Base-by-base conservation (phyloP, 768 basidiomycete species). In the Sarcomyxa edulis region DNA sequence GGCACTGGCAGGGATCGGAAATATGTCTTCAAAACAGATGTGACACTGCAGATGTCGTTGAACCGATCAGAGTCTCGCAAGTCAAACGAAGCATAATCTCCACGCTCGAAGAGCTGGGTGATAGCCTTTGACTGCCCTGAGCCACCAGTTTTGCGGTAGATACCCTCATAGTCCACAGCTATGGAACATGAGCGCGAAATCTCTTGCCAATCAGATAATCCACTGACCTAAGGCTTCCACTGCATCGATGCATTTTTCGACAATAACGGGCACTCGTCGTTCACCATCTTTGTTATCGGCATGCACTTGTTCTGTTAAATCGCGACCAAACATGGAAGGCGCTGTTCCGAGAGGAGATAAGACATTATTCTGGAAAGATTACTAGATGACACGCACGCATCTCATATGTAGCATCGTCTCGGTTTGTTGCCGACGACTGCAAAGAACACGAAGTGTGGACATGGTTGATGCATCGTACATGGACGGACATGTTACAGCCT, bases 121-220 rank as follows among this genome's bases (percentile, higher is more conserved):
- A 99, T 97, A 37, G 73, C 73, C 65, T 95, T 95, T 24, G 90
- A 86, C 52, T 94, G 94, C 2, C 86, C 76, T 20, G 87, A 81
- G 3, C 96, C 96, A 21, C 96, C 96, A 0, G 84, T 91, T 66
- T 99, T 99, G 46, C 96, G 90, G 60, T 99, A 99, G 47, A 99
- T 91, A 8, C 96, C 96, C 59, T 99, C 96, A 53, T 93, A 93
- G 43, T 96, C 91, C 64, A 97, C 73, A 4, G 88, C 94, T 89
- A 35, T 36, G 21, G 21, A 20, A 19, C 9, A 41, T 36, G 29
- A 21, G 24, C 7, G 14, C 8, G 29, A 28, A 11, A 23, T 16
- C n/a, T 18, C 11, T 20, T 5, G 26, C 23, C 5, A 7, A 27
- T 20, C 26, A 11, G 20, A 21, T 11, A 15, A 12, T 25, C 33